A percentile compares a stretch with the other conserved stretches of the same genome.
These are phyloP conservation scores for Phalaenopsis equestris DNA, from an alignment of 106 monocot species.

Conservation along the genomic window DNA sequence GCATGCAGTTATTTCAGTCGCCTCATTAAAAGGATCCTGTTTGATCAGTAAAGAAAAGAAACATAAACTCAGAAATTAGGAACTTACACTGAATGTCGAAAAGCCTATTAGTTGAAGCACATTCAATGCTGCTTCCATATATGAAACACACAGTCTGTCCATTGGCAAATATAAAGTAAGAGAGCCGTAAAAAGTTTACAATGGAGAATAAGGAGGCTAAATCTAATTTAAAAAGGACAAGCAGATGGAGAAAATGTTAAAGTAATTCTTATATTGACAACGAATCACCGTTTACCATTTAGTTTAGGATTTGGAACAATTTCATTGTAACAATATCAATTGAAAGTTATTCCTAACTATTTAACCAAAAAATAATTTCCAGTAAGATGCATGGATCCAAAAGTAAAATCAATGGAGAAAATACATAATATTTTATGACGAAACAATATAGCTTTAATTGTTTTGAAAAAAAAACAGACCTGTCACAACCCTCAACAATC, in stretches of 20 bases:
- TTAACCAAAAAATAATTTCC: background rate
- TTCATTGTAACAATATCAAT: background rate
- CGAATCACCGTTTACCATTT: background rate
- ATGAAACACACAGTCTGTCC: slow-evolving; percentile 48
- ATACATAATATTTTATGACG: background rate
- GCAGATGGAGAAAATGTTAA: background rate
- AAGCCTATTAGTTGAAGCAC: slow-evolving; percentile 38
- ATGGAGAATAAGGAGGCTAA: background rate
- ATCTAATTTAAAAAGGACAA: background rate
- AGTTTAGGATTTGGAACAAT: background rate
- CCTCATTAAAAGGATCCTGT: background rate
- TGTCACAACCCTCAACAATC: slow-evolving; percentile 41
- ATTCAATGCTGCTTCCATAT: slow-evolving; percentile 72
- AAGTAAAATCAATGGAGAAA: background rate
- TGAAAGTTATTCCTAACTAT: background rate
- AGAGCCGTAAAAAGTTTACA: background rate
- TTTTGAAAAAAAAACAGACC: slow-evolving; percentile 27
- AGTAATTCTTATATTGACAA: background rate
- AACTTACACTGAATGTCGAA: slow-evolving; percentile 48
- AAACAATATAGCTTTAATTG: background rate
- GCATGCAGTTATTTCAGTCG: background rate
- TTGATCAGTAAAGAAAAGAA: slow-evolving; percentile 1
- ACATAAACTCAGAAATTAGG: background rate
- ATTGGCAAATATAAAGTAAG: background rate
- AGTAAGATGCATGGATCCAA: background rate